Evolutionary conservation across 768 basidiomycete species (phyloP).

Genomic region (Suillus subaureus): DNA sequence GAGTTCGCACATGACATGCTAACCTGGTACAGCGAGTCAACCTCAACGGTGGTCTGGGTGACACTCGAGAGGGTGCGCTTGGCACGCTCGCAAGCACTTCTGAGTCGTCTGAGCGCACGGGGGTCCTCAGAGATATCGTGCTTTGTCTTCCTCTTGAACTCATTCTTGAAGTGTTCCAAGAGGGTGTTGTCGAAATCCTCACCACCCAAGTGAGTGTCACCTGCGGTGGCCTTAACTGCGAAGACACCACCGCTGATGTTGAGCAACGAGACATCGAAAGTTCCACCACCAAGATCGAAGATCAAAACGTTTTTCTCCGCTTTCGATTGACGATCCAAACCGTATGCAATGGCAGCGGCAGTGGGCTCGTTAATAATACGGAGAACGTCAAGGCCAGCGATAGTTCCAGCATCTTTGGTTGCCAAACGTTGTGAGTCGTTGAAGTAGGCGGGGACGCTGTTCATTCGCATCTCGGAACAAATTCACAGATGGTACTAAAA

Average conservation of each 20-base stretch:
- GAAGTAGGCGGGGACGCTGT: constrained; percentile 96
- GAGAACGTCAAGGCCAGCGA: constrained; percentile 97
- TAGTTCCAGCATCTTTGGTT: constrained; percentile 98
- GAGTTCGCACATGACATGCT: constrained; percentile 18
- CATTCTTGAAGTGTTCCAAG: constrained; percentile 98
- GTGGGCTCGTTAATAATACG: constrained; percentile 99
- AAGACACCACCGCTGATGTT: constrained; percentile 99
- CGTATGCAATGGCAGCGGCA: constrained; percentile 98
- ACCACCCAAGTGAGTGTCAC: constrained; percentile 99
- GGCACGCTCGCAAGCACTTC: constrained; percentile 98
- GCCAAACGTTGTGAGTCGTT: constrained; percentile 99
- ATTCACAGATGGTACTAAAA: constrained; percentile 7
- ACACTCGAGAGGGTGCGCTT: constrained; percentile 99
- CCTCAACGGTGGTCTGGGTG: constrained; percentile 98
- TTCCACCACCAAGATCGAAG: constrained; percentile 99
- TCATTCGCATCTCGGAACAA: constrained; percentile 9
- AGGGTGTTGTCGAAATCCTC: constrained; percentile 99
- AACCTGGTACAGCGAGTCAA: constrained; percentile 96
- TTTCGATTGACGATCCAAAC: constrained; percentile 94
- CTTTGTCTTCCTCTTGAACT: constrained; percentile 98
- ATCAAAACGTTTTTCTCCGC: constrained; percentile 98
- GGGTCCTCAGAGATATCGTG: constrained; percentile 96
- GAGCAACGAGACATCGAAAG: constrained; percentile 98
- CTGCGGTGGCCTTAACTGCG: constrained; percentile 98
- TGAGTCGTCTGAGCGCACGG: constrained; percentile 93